Evolutionary conservation across 2,329 filamentous ascomycete species (phyloP).

Genomic region (Teratosphaeriaceae sp.): DNA sequence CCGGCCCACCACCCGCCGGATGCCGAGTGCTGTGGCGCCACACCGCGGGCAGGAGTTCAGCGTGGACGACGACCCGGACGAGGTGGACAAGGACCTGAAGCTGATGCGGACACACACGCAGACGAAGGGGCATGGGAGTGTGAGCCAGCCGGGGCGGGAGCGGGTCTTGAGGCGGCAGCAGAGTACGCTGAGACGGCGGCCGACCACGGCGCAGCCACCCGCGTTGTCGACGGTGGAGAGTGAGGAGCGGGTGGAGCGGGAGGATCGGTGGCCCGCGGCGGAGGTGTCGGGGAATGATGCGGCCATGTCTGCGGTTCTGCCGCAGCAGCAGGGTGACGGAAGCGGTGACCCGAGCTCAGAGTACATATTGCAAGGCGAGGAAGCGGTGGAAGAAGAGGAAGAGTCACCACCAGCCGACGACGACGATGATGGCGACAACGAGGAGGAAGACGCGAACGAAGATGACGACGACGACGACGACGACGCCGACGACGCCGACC

Average conservation of each 20-base stretch:
- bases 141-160: slow-evolving; percentile 18
- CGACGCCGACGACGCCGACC: slow-evolving; percentile 60
- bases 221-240: slow-evolving; percentile 44
- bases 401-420: slow-evolving; percentile 17
- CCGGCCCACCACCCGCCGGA: slow-evolving; percentile 66
- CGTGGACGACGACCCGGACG: slow-evolving; percentile 76
- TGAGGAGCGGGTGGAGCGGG: slow-evolving; percentile 34
- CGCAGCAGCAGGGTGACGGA: slow-evolving; percentile 13
- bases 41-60: slow-evolving; percentile 84
- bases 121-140: slow-evolving; percentile 11
- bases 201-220: slow-evolving; percentile 38
- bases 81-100: slow-evolving; percentile 66
- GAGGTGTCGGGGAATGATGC: slow-evolving; percentile 24
- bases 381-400: slow-evolving; percentile 37
- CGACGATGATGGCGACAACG: slow-evolving; percentile 49
- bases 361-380: slow-evolving; percentile 34
- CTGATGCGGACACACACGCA: slow-evolving; percentile 28
- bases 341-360: slow-evolving; percentile 28
- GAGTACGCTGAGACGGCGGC: slow-evolving; percentile 46
- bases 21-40: slow-evolving; percentile 67
- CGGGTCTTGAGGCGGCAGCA: slow-evolving; percentile 40
- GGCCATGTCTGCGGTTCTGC: slow-evolving; percentile 5
- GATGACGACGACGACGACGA: slow-evolving; percentile 46
- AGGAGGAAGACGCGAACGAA: slow-evolving; percentile 29
- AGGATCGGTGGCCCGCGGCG: slow-evolving; percentile 27